A percentile compares a stretch with the other conserved stretches of the same genome.
phyloP scores from a whole-genome alignment of 2,329 filamentous ascomycete species.

The Penicillium nordicum region DNA sequence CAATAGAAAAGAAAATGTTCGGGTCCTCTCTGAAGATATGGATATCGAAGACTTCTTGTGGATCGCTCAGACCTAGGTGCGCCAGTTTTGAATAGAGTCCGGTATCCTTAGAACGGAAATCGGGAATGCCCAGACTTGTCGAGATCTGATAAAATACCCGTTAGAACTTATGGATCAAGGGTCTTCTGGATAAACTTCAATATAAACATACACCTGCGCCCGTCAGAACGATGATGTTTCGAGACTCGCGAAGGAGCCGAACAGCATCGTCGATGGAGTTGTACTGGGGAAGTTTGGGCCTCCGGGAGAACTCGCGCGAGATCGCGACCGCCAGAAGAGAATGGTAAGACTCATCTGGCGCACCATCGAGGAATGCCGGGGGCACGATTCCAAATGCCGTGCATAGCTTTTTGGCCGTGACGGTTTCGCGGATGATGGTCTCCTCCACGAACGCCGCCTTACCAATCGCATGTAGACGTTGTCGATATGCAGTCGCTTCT shows the following conservation, averaged over 20 bases:
- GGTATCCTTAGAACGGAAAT: slow-evolving; percentile 90
- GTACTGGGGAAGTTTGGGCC: slow-evolving; percentile 73
- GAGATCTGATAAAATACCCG: slow-evolving; percentile 59
- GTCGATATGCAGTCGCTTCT: slow-evolving; percentile 66
- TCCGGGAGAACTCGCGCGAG: slow-evolving; percentile 74
- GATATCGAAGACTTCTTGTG: slow-evolving; percentile 95
- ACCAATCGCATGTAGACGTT: slow-evolving; percentile 71
- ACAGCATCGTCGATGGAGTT: slow-evolving; percentile 89
- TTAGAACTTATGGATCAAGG: background rate
- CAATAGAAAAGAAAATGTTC: slow-evolving; percentile 83
- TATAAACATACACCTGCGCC: slow-evolving; percentile 65
- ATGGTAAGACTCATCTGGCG: slow-evolving; percentile 71
- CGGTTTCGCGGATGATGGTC: slow-evolving; percentile 64
- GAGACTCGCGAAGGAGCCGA: slow-evolving; percentile 65
- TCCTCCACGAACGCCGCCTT: slow-evolving; percentile 71
- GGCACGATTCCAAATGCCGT: slow-evolving; percentile 79
- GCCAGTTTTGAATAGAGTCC: slow-evolving; percentile 85
- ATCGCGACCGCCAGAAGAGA: slow-evolving; percentile 73
- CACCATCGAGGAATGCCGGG: slow-evolving; percentile 68
- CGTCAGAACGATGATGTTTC: slow-evolving; percentile 89
- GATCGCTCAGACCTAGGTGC: slow-evolving; percentile 73
- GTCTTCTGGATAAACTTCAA: background rate
- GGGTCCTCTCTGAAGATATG: slow-evolving; percentile 81
- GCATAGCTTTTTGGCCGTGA: slow-evolving; percentile 77
- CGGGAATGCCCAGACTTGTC: slow-evolving; percentile 92